Evolutionary conservation across 495 filamentous ascomycete species (phyloP), one percentile per base, ranked within the genome.

Genomic region (Platismatia glauca): DNA sequence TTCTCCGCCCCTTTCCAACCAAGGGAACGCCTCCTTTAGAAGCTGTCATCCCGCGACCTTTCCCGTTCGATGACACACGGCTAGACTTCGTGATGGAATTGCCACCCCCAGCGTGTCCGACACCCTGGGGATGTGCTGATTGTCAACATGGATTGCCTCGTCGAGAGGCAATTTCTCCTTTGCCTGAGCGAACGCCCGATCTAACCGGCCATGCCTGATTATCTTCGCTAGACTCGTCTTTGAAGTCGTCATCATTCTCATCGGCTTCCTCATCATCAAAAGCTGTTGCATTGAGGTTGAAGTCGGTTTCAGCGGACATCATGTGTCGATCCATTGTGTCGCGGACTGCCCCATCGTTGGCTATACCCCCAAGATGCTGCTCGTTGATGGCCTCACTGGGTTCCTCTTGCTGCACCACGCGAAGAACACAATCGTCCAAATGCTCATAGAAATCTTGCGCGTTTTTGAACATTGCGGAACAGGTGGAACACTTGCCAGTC

Each of bases 401-500:
- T 71, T 97, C 94, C 71, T 95, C 90, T 75, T 96, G 91, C 72
- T 97, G 95, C 43, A 99, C 95, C 60, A 97, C 93, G 68, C 91
- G 89, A 61, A 97, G 82, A 61, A 99, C 95, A 74, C 94, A 99
- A 80, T 99, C 94, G 72, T 99, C 94, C 67, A 99, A 76, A 82
- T 99, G 94, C 80, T 99, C 94, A 74, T 97, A 97, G 75, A 97
- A 97, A 73, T 97, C 92, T 70, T 99, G 94, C 24, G 94, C 91
- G 68, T 89, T 96, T 74, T 81, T 84, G 77, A 99, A 99, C 22
- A 88, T 96, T 38, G 82, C 81, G 24, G 89, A 89, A 74, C 94
- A 99, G 35, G 94, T 99, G 15, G 91, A 96, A 74, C 94, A 99
- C 75, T 94, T 96, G 75, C 93, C 95, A 46, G 89, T 91, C 8